A percentile compares a stretch with the other conserved stretches of the same genome.
Evolutionary conservation across 164 flowering plant species (phyloP).

Genomic region (Magnolia changhungtana): DNA sequence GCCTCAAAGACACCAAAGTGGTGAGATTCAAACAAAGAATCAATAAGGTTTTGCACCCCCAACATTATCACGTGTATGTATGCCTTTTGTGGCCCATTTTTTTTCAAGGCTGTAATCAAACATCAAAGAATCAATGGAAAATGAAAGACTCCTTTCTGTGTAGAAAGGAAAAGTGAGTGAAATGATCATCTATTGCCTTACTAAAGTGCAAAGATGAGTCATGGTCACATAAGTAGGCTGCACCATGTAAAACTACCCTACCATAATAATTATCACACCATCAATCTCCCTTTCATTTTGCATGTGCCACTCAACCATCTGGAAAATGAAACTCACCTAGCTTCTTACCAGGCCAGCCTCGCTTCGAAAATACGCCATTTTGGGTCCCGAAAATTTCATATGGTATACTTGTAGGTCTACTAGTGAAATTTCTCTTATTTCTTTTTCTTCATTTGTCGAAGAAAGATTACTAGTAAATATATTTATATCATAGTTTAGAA

Average conservation of each 20-base stretch:
- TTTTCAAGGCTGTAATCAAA: background rate
- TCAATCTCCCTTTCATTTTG: background rate
- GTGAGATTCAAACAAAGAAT: background rate
- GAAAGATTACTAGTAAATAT: too few relatives aligned
- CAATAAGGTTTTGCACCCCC: background rate
- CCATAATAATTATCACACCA: constrained; percentile 3
- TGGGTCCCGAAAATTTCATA: too few relatives aligned
- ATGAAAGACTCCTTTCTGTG: background rate
- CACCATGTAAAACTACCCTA: background rate
- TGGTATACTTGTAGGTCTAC: too few relatives aligned
- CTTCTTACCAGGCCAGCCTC: too few relatives aligned
- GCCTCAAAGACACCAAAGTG: background rate
- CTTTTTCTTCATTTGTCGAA: too few relatives aligned
- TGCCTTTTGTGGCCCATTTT: background rate
- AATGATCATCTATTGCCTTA: constrained; percentile 4
- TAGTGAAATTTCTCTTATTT: too few relatives aligned
- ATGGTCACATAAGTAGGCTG: constrained; percentile 7
- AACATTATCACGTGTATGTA: background rate
- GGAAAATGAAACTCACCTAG: background rate
- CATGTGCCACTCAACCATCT: background rate
- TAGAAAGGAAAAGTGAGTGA: background rate
- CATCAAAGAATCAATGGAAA: background rate
- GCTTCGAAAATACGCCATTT: too few relatives aligned
- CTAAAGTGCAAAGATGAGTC: constrained; percentile 10
- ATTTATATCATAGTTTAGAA: too few relatives aligned